Evolutionary conservation across 192 early-diverging fungal genomes (phyloP).

Genomic region (Irineochytrium annulatum): DNA sequence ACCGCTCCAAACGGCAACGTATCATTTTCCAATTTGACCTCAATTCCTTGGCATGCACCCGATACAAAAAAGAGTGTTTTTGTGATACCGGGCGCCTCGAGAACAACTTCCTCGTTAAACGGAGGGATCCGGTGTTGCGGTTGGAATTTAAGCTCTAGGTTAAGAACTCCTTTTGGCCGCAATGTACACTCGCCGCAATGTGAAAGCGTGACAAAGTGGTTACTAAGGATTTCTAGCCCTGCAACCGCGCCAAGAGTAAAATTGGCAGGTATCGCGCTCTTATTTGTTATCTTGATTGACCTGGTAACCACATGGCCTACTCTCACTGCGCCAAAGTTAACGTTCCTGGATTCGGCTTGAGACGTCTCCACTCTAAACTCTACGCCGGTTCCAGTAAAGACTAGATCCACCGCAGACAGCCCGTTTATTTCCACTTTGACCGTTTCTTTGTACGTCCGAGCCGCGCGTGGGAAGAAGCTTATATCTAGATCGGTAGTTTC

Average conservation of each 20-base stretch:
- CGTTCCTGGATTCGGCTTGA: conserved; percentile 29
- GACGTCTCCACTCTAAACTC: conserved; percentile 45
- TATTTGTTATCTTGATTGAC: conserved; percentile 49
- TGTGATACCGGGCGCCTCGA: conserved; percentile 43
- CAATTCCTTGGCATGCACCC: conserved; percentile 58
- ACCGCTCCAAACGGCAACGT: conserved; percentile 61
- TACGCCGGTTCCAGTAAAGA: conserved; percentile 42
- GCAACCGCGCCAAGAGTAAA: conserved; percentile 40
- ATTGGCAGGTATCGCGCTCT: conserved; percentile 39
- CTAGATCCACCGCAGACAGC: conserved; percentile 38
- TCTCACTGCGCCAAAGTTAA: conserved; percentile 57
- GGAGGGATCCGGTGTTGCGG: conserved; percentile 45
- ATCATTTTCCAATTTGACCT: conserved; percentile 53
- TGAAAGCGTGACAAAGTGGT: conserved; percentile 27
- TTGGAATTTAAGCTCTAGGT: conserved; percentile 44
- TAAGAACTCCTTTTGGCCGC: conserved; percentile 41
- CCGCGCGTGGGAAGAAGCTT: conserved; percentile 46
- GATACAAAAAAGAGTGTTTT: conserved; percentile 37
- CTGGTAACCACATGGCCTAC: conserved; percentile 39
- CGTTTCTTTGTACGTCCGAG: conserved; percentile 39
- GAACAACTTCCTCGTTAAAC: conserved; percentile 48
- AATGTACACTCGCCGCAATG: conserved; percentile 25
- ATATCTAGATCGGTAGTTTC: conserved; percentile 37
- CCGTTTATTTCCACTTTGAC: conserved; percentile 55
- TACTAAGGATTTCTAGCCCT: conserved; percentile 32